Base-by-base conservation (phyloP, 2,329 filamentous ascomycete genomes). In the Colletotrichum sp. region DNA sequence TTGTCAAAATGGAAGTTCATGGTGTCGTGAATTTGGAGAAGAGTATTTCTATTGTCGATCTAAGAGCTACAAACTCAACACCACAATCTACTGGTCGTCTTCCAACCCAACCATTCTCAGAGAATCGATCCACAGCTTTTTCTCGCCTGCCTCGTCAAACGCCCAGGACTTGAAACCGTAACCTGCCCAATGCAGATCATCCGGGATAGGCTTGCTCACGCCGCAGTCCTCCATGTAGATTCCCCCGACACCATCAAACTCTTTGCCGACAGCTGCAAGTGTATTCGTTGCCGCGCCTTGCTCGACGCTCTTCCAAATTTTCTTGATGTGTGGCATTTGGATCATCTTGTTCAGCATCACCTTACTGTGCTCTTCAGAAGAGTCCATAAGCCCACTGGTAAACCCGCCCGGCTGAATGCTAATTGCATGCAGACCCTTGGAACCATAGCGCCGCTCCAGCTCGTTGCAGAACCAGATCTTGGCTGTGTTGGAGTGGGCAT, bases 381-480 rank as follows among this genome's bases (percentile, higher is more conserved):
- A 57, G 28, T 67, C 43, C 61, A 67, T 71, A 1, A 71, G 21
- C 0, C 69, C 69, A 18, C 61, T 71, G 1, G 28, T 13, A 6
- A 59, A 57, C 2, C 61, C 71, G n/a, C 75, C 75, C 2, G 75
- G 75, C n/a, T 75, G 72, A 1, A 77, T 28, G 32, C 71, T 74
- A 3, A 67, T 66, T 4, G 71, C 87, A 73, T 89, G 90, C 1
- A 76, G n/a, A 9, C 74, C 71, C 16, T 34, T 26, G 16, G 36
- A 52, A 4, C 71, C 74, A 21, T 69, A 76, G 0, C 83, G 84
- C 1, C 89, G 84, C 39, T 91, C 89, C 18, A 91, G 83, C 70
- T 89, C 84, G 71, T 87, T 89, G 5, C 89, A 86, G 60, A 88
- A 86, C 78, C 85, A 89, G 21, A 90, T 84, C 68, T 88, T 89